Conservation (phyloP, 441 rosid genomes). For the Pelargonium myrrhifolium region DNA sequence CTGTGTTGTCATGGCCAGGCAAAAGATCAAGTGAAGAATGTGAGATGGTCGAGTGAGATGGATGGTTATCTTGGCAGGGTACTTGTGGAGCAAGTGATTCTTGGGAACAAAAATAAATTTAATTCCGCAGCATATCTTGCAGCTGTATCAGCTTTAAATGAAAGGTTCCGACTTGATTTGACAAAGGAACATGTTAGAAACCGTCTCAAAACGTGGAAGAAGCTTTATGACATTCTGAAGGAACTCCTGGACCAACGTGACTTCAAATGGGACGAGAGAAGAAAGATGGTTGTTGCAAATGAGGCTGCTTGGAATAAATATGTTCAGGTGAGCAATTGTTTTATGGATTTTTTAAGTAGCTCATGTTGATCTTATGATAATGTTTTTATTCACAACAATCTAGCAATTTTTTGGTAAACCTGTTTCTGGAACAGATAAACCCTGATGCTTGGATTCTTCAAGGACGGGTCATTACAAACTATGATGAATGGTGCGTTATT, state of each 20-base stretch:
- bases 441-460: conserved; percentile 17
- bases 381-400: no score
- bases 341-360: no score
- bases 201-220: conserved; percentile 15
- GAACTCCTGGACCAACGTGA: conserved; percentile 7
- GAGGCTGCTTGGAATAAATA: conserved; percentile 5
- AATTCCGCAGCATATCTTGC: conserved; percentile 7
- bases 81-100: conserved; percentile 15
- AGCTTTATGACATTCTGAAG: conserved; percentile 11
- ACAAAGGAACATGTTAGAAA: conserved; percentile 9
- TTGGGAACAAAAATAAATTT: conserved; percentile 4
- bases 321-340: conserved; percentile 16
- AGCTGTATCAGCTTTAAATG: conserved; percentile 12
- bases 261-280: conserved; percentile 12
- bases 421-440: conserved; percentile 14
- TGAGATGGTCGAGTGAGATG: conserved; percentile 14
- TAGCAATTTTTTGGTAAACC: no score
- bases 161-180: conserved; percentile 15
- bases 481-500: conserved; percentile 7
- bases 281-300: conserved; percentile 11
- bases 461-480: conserved; percentile 14
- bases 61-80: conserved; percentile 6
- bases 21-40: neutral
- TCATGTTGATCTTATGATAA: no score
- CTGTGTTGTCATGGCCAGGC: neutral